Evolutionary conservation across 2,329 filamentous ascomycete genomes (phyloP).

Genomic region (Fusarium sp.): DNA sequence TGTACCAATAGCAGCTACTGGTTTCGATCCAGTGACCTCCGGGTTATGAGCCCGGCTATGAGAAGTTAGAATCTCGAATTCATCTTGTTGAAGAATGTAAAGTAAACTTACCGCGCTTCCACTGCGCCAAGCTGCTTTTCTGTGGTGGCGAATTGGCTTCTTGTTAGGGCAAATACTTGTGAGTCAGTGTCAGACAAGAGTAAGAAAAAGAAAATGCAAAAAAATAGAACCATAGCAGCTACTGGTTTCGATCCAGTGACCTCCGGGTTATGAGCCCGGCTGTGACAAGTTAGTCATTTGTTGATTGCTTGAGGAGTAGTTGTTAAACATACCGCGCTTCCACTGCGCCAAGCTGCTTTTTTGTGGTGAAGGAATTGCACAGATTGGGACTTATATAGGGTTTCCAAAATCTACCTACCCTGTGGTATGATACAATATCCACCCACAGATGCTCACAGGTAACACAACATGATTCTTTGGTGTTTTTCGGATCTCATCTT

Average conservation of each 20-base stretch:
- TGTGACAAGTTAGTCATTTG: conserved; percentile 6
- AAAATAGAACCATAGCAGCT: conserved; percentile 16
- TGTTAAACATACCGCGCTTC: conserved; percentile 8
- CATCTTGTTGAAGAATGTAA: not conserved
- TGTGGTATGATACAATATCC: no score
- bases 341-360: conserved; percentile 13
- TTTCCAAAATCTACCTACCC: not conserved
- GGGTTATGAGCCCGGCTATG: conserved; percentile 43
- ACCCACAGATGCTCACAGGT: not conserved
- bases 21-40: conserved; percentile 25
- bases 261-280: conserved; percentile 45
- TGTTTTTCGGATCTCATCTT: not conserved
- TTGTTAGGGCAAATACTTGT: not conserved
- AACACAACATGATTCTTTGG: not conserved
- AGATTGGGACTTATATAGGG: not conserved
- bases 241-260: conserved; percentile 20
- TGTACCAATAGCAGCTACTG: conserved; percentile 18
- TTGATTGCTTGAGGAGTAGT: not conserved
- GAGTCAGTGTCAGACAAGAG: not conserved
- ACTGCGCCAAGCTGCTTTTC: conserved; percentile 42
- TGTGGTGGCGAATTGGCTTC: not conserved
- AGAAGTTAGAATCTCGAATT: conserved; percentile 5
- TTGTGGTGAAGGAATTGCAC: not conserved
- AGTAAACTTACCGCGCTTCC: conserved; percentile 30
- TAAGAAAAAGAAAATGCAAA: not conserved